A percentile compares a stretch with the other conserved stretches of the same genome.
Evolutionary conservation across 1,139 yeast species (phyloP).

Genomic region (Saccharomyces hybrid): DNA sequence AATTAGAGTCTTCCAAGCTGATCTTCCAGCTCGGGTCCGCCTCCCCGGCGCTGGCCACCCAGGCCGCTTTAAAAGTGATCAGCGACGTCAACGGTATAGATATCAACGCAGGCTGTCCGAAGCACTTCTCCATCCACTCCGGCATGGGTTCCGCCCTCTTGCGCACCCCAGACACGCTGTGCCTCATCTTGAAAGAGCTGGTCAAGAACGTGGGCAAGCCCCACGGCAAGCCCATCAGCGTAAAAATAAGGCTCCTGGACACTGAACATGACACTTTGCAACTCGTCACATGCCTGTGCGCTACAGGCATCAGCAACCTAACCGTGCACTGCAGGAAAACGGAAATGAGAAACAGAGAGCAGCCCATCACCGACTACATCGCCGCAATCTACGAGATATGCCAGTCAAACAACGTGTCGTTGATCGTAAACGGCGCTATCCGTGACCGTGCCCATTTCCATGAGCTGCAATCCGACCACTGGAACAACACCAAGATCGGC

Average conservation of each 20-base stretch:
- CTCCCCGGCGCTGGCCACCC: constrained; percentile 72
- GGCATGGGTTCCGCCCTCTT: constrained; percentile 97
- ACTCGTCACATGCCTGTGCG: constrained; percentile 55
- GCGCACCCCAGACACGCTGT: constrained; percentile 69
- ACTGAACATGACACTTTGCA: constrained; percentile 50
- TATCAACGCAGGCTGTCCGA: constrained; percentile 94
- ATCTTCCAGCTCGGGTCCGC: constrained; percentile 91
- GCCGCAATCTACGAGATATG: constrained; percentile 57
- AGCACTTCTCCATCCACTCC: constrained; percentile 75
- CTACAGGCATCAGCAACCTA: constrained; percentile 75
- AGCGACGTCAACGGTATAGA: constrained; percentile 88
- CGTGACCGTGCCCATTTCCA: constrained; percentile 46
- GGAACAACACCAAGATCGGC: constrained; percentile 46
- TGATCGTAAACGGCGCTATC: constrained; percentile 77
- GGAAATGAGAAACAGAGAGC: constrained; percentile 81
- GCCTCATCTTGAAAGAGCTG: constrained; percentile 54
- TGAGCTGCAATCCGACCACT: constrained; percentile 42
- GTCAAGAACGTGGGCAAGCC: constrained; percentile 79
- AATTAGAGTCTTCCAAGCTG: constrained; percentile 50
- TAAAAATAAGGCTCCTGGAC: constrained; percentile 74
- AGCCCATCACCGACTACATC: constrained; percentile 63
- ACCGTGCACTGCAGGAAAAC: constrained; percentile 90
- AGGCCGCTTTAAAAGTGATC: constrained; percentile 75
- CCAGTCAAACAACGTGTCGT: constrained; percentile 52
- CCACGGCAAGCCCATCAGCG: constrained; percentile 70